Percentiles rank a stretch among this genome's conserved stretches.
Evolutionary conservation across 2,329 filamentous ascomycete species (phyloP).

Genomic region (Alternaria ethzedia): DNA sequence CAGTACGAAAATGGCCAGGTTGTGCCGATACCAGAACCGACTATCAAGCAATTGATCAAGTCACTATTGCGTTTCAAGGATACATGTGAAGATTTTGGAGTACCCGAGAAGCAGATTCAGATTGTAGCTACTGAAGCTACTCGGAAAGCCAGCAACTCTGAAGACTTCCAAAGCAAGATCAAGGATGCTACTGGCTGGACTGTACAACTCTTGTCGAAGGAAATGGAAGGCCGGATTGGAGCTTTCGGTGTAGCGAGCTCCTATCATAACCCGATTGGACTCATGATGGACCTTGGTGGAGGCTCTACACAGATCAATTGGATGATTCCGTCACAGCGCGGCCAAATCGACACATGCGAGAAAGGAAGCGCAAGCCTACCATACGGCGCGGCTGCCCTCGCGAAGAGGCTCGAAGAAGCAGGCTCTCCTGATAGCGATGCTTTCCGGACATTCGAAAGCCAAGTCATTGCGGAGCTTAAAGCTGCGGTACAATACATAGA

Average conservation of each 20-base stretch:
- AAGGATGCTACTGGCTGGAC: constrained; percentile 67
- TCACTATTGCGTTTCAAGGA: constrained; percentile 73
- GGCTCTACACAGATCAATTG: constrained; percentile 74
- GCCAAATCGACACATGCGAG: constrained; percentile 48
- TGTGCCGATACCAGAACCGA: constrained; percentile 62
- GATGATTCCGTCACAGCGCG: constrained; percentile 58
- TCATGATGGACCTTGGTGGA: constrained; percentile 88
- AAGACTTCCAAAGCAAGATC: constrained; percentile 71
- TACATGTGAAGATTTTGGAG: constrained; percentile 73
- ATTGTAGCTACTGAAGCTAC: constrained; percentile 91
- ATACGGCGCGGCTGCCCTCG: constrained; percentile 72
- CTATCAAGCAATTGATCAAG: constrained; percentile 70
- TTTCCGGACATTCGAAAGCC: constrained; percentile 55
- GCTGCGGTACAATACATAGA: constrained; percentile 64
- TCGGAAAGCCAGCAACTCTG: constrained; percentile 76
- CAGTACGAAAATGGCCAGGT: constrained; percentile 57
- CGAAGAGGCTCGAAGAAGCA: constrained; percentile 55
- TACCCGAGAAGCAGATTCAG: constrained; percentile 68
- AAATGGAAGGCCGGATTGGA: constrained; percentile 82
- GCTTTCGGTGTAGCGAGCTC: constrained; percentile 83
- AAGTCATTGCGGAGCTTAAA: constrained; percentile 65
- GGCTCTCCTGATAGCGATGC: constrained; percentile 51
- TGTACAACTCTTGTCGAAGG: constrained; percentile 76
- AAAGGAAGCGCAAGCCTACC: constrained; percentile 69
- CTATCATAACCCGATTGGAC: constrained; percentile 71